Base-by-base conservation (phyloP, 2,329 filamentous ascomycete species). In the Bipolaris cookei region DNA sequence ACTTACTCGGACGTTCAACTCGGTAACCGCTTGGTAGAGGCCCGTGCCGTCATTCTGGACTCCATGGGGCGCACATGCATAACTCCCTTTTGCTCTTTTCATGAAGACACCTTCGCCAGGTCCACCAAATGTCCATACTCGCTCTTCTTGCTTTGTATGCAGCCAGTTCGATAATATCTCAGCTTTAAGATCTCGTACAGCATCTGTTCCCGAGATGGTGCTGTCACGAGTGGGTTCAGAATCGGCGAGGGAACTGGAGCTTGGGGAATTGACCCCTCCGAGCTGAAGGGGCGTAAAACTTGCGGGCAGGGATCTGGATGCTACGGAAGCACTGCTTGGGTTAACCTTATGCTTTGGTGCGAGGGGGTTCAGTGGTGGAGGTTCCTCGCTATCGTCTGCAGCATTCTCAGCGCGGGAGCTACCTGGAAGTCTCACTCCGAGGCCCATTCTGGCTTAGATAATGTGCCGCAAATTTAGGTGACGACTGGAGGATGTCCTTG, bases 141-240 rank as follows among this genome's bases (percentile, higher is more conserved):
- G 78, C 67, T 87, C 83, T 60, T 85, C 78, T 60, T 88, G 86
- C 66, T 86, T 83, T 56, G 86, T 82, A 68, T 87, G 84, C 2
- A 89, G 79, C 81, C 83, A 88, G 64, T 83, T 86, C 65, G 85
- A 85, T 80, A 87, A 85, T 61, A 89, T 82, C 68, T 88, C 84
- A 62, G 79, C 81, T 68, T 84, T 86, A 67, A 86, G 80, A 57
- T 85, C 81, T 45, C 78, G 70, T 45, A 85, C 73, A 39, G 78
- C 79, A 32, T 83, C 80, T 48, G 75, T 73, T 8, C 47, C 28
- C 8, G 52, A 35, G 42, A 43, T 51, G 18, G 21, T 53, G 16
- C 43, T 51, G 18, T 28, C 34, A 8, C 21, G 42, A 18, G 39
- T 14, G 13, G 21, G 13, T 1, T 45, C 50, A 6, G 32, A 44